Evolutionary conservation across 1,284 basidiomycete genomes (phyloP), one percentile per base, ranked within the genome.

Genomic region (Mycena citricolor): DNA sequence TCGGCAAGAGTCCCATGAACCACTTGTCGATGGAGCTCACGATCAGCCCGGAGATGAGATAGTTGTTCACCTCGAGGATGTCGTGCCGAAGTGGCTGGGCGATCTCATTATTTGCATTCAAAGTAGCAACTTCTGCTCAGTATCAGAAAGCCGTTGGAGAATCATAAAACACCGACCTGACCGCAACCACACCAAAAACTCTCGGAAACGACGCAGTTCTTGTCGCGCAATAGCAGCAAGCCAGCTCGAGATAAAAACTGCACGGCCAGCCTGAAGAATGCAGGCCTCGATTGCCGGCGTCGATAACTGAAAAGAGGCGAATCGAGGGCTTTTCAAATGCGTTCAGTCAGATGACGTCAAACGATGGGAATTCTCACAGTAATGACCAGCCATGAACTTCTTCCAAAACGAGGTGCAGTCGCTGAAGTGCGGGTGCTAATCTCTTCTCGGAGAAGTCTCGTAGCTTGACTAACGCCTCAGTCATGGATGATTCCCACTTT

Each of bases 111-210:
- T 64, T 59, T 32, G 70, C 60, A 55, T 76, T 77, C 46, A 61
- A 61, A 32, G 63, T 57, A 22, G 51, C 57, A 46, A 61, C 56
- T 53, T 65, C 62, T 67, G 52, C 41, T 31, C 24, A 38, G 21
- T 21, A n/a, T n/a, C 31, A 4, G 17, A 33, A 38, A 8, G 20
- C 2, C 22, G 6, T 17, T 29, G 26, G 31, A 17, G 35, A n/a
- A 44, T 13, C 23, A 47, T 43, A 38, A 50, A n/a, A n/a, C 62
- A 16, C 72, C 56, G 61, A 87, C 88, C 88, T 60, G 75, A 81
- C 51, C 81, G 75, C 48, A 90, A 65, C 79, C 87, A 90, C n/a
- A 69, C 69, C 47, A 88, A 78, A 58, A 90, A 90, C 53, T 90
- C 82, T 54, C 73, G 79, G 68, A 90, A 90, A 37, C 79, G 76